Conservation (phyloP, 1,284 basidiomycete species). For the Amylostereum areolatum region DNA sequence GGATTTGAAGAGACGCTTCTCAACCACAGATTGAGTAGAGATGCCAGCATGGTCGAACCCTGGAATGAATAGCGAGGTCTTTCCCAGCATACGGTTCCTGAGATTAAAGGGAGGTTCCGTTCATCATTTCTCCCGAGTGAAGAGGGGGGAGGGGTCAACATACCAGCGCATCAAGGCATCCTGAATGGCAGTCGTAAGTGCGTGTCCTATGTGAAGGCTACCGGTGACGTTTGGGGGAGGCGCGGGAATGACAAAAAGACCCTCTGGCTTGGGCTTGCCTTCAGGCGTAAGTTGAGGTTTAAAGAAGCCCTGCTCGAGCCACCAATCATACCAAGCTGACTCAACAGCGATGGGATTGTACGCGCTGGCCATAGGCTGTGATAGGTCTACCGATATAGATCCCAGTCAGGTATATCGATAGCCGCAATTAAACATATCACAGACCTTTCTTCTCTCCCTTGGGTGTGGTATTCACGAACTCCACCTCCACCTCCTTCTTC, state of each 20-base stretch:
- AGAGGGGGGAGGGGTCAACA: conserved; percentile 17
- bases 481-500: conserved; percentile 62
- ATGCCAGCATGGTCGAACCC: conserved; percentile 99
- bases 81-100: conserved; percentile 97
- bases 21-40: conserved; percentile 97
- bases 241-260: conserved; percentile 82
- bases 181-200: conserved; percentile 89
- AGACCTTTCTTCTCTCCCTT: conserved; percentile 87
- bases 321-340: conserved; percentile 98
- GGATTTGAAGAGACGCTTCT: conserved; percentile 85
- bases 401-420: not conserved
- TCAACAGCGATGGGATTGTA: conserved; percentile 97
- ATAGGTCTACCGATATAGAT: conserved; percentile 58
- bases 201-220: conserved; percentile 94
- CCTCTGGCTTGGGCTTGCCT: conserved; percentile 54
- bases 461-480: conserved; percentile 83
- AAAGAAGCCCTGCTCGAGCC: conserved; percentile 89
- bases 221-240: conserved; percentile 99
- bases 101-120: not conserved
- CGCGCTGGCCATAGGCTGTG: conserved; percentile 80
- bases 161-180: conserved; percentile 86
- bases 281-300: conserved; percentile 65
- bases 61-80: conserved; percentile 86
- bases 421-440: not conserved
- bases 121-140: too few species aligned